Base-by-base conservation (phyloP, 352 stramenopile genomes). In the Phytopythium mirpurense region DNA sequence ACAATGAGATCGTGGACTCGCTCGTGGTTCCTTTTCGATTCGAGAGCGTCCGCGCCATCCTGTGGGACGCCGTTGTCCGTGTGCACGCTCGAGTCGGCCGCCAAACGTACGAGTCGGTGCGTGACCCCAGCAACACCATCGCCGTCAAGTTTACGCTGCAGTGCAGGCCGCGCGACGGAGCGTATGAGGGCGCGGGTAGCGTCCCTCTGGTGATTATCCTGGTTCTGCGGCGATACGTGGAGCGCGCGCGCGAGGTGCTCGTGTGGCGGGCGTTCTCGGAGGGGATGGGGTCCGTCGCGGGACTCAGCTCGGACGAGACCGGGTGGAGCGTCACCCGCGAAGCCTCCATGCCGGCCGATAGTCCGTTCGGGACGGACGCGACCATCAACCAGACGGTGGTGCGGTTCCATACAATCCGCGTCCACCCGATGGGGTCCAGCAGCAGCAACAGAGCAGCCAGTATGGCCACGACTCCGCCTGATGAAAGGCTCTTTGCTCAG, bases 261-360 rank as follows among this genome's bases (percentile, higher is more conserved):
- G 70, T 84, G 29, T 87, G 76, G 76, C 70, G 72, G n/a, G 60
- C 61, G 1, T 52, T 72, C 8, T 68, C 65, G 0, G 61, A 81
- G 32, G 67, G 69, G n/a, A 63, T 71, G 48, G 54, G 63, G 2
- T 5, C 60, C 15, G 63, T 74, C 21, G 60, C 43, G 16, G 67
- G 67, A 0, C 65, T 83, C 57, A 67, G 62, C 35, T 68, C 67
- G 35, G 71, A 85, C 34, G 69, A 88, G 26, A 85, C 71, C 0
- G 72, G 72, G 0, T 83, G 75, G 75, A 71, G 67, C 27, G 53
- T 82, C 7, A 62, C 78, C 6, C 65, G 65, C 11, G 56, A 54
- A 11, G 57, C 51, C 11, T 14, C 47, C 32, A n/a, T 34, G 8
- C 24, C 14, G 0, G 29, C 21, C 27, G 50, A 56, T 11, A 42